Base-by-base conservation (phyloP, 2,329 filamentous ascomycete species). In the Xylariaceae sp. region DNA sequence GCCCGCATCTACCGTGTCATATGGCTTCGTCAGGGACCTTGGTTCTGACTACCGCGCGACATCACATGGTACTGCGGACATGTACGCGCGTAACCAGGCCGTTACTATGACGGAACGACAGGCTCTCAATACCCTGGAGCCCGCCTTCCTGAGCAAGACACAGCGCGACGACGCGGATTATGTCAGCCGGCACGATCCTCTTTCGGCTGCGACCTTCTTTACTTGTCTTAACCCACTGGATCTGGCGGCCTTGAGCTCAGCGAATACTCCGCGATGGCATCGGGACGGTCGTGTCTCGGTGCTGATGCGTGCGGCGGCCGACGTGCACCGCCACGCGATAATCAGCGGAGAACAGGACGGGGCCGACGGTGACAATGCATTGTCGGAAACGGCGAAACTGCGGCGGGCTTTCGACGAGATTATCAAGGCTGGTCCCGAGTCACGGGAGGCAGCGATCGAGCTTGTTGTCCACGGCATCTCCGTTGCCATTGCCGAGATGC, bases 221-320 rank as follows among this genome's bases (percentile, higher is more conserved):
- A 66, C 67, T 1, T 60, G 59, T 42, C 29, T 68, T 2, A 66
- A 69, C 41, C 67, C 67, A 1, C 53, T 48, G 19, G 62, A 22
- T 6, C 57, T 67, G 48, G 54, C 53, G 2, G n/a, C 44, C 19
- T 26, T 26, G 26, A 26, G 26, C 8, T 26, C 26, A 8, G 26
- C 26, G 26, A 26, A 26, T 26, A 36, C 21, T 1, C 55, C 57
- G 2, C 58, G 59, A 6, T 67, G 65, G 65, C 61, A 68, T 53
- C 47, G 41, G 44, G 67, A 69, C 47, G 59, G 43, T 1, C 64
- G 66, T 7, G 63, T 65, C 2, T 60, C 63, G 2, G 42, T 58
- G 12, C 56, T 68, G 1, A 57, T 68, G 54, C 62, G 61, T 3
- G 65, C 65, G 9, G 48, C 65, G 8, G 51, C 56, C 0, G 65